Conservation (phyloP, 306 rosid genomes). For the Urtica urens region DNA sequence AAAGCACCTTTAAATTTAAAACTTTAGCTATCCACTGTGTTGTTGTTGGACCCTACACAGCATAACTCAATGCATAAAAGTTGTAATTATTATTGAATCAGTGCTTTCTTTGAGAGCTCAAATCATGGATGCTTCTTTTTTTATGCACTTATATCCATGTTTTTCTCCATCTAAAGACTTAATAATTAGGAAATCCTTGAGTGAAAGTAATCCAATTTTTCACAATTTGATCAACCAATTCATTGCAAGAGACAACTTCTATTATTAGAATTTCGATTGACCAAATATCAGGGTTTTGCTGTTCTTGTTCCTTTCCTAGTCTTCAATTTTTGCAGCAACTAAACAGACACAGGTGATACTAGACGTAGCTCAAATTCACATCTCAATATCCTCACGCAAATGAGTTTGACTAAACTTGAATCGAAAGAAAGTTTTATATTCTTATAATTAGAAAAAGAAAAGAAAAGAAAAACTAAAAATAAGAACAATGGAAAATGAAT, state of each 20-base stretch:
- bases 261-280: conserved; percentile 9
- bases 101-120: conserved; percentile 1
- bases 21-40: background rate
- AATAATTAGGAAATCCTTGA: conserved; percentile 2
- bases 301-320: background rate
- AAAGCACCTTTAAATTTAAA: background rate
- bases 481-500: no score
- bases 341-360: background rate
- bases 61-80: background rate
- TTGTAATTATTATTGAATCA: background rate
- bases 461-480: no score
- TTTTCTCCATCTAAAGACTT: conserved; percentile 5
- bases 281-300: background rate
- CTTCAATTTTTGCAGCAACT: conserved; percentile 13
- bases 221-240: conserved; percentile 16
- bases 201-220: conserved; percentile 4
- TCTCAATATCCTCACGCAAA: background rate
- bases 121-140: conserved; percentile 1
- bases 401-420: background rate
- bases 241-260: conserved; percentile 11
- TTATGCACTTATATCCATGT: background rate
- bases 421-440: no score
- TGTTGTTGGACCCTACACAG: conserved; percentile 8
- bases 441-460: no score
- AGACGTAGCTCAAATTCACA: background rate